These are phyloP conservation scores for Penicillium sp. DNA, from an alignment of 2,329 filamentous ascomycete species.

Conservation along the genomic window DNA sequence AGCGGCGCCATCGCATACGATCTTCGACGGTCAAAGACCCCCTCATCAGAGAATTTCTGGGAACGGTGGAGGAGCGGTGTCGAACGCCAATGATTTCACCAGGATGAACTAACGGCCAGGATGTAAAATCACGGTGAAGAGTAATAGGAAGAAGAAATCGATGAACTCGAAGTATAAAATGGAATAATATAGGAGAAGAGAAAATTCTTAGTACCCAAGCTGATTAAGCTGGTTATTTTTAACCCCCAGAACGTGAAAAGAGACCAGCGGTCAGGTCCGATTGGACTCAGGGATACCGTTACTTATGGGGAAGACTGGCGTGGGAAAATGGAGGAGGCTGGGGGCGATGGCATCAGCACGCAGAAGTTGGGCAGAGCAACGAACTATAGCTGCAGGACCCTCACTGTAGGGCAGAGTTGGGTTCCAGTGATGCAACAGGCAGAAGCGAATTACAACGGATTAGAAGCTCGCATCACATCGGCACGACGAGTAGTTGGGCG, in stretches of 20 bases:
- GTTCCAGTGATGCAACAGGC: slow-evolving; percentile 21
- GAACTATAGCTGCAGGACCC: slow-evolving; percentile 12
- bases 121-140: neutral
- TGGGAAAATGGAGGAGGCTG: slow-evolving; percentile 14
- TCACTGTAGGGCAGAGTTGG: slow-evolving; percentile 10
- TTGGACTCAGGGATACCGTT: slow-evolving; percentile 2
- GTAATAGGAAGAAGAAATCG: neutral
- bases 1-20: slow-evolving; percentile 30
- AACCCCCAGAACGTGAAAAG: neutral
- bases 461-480: slow-evolving; percentile 14
- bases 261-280: slow-evolving; percentile 16
- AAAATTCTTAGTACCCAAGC: slow-evolving; percentile 7
- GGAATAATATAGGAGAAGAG: neutral
- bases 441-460: slow-evolving; percentile 2
- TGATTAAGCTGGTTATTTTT: slow-evolving; percentile 8
- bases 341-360: slow-evolving; percentile 19
- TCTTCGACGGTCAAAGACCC: slow-evolving; percentile 13
- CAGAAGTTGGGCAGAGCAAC: slow-evolving; percentile 26
- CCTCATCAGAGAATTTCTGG: slow-evolving; percentile 11
- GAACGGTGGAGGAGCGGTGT: slow-evolving; percentile 14
- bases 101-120: neutral
- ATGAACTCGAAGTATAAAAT: neutral
- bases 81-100: neutral
- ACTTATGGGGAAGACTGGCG: slow-evolving; percentile 11
- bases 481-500: slow-evolving; percentile 15